Evolutionary conservation across 768 basidiomycete species (phyloP).

Genomic region (Termitomyces sp.): DNA sequence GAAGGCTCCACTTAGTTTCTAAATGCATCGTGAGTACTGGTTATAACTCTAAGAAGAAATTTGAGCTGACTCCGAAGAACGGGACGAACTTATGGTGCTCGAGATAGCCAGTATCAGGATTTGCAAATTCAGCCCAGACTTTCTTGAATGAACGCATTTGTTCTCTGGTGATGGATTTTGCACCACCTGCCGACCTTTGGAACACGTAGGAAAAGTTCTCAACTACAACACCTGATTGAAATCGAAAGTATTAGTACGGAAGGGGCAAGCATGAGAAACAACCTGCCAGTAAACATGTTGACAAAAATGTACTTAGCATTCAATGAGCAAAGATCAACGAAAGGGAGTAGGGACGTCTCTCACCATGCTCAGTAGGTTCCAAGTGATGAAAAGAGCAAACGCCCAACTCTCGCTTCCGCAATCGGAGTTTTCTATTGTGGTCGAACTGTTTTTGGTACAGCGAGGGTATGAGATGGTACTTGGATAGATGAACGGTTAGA

Average conservation of each 20-base stretch:
- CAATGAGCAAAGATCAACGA: neutral
- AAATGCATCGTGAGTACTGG: neutral
- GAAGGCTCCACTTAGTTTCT: conserved; percentile 85
- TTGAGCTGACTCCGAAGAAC: conserved; percentile 71
- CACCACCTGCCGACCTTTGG: conserved; percentile 76
- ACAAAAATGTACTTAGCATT: conserved; percentile 80
- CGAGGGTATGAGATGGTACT: conserved; percentile 75
- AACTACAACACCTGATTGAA: conserved; percentile 70
- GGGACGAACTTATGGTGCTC: conserved; percentile 61
- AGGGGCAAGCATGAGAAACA: neutral
- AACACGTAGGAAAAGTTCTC: conserved; percentile 96
- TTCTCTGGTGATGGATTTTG: conserved; percentile 77
- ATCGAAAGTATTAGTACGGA: neutral
- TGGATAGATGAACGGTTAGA: conserved; percentile 4
- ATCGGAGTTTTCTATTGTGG: conserved; percentile 57
- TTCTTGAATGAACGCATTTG: conserved; percentile 96
- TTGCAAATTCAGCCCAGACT: conserved; percentile 83
- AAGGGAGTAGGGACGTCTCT: conserved; percentile 12
- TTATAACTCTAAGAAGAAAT: neutral
- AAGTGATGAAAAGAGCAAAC: conserved; percentile 83
- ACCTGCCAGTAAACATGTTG: conserved; percentile 87
- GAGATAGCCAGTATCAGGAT: conserved; percentile 72
- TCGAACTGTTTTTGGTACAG: conserved; percentile 58
- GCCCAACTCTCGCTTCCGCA: conserved; percentile 86
- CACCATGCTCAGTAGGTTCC: conserved; percentile 96